A percentile compares a stretch with the other conserved stretches of the same genome.
Evolutionary conservation across 2,329 filamentous ascomycete genomes (phyloP).

Genomic region (Aspergillus udagawae): DNA sequence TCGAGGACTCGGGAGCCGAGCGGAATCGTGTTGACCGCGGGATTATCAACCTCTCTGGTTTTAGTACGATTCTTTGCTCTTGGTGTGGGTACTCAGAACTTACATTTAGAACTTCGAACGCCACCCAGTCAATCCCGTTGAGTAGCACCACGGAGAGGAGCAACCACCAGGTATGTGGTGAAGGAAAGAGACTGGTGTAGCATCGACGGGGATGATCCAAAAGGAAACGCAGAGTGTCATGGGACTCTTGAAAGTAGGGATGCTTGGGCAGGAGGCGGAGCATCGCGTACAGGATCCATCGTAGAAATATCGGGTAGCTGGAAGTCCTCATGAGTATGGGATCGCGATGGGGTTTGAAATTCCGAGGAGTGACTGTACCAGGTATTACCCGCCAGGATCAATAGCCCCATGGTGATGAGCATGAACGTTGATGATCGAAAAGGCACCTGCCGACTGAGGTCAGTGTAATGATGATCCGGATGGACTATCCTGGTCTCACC

Average conservation of each 20-base stretch:
- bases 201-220: constrained; percentile 58
- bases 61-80: neutral
- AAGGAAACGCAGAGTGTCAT: constrained; percentile 49
- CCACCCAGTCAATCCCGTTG: constrained; percentile 52
- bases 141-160: constrained; percentile 49
- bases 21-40: neutral
- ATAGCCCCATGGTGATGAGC: constrained; percentile 28
- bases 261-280: neutral
- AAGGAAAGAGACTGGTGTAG: constrained; percentile 58
- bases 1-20: constrained; percentile 47
- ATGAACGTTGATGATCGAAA: constrained; percentile 21
- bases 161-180: constrained; percentile 56
- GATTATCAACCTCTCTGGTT: neutral
- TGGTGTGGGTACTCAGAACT: neutral
- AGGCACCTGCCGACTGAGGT: constrained; percentile 8
- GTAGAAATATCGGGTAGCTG: neutral
- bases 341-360: neutral
- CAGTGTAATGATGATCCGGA: constrained; percentile 26
- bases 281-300: neutral
- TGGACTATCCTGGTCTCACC: constrained; percentile 28
- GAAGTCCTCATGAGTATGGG: neutral
- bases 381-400: constrained; percentile 37
- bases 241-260: constrained; percentile 7
- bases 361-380: constrained; percentile 11
- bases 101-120: constrained; percentile 47